These are phyloP conservation scores for Malassezia globosa DNA, from an alignment of 1,284 basidiomycete genomes.

Conservation along the genomic window DNA sequence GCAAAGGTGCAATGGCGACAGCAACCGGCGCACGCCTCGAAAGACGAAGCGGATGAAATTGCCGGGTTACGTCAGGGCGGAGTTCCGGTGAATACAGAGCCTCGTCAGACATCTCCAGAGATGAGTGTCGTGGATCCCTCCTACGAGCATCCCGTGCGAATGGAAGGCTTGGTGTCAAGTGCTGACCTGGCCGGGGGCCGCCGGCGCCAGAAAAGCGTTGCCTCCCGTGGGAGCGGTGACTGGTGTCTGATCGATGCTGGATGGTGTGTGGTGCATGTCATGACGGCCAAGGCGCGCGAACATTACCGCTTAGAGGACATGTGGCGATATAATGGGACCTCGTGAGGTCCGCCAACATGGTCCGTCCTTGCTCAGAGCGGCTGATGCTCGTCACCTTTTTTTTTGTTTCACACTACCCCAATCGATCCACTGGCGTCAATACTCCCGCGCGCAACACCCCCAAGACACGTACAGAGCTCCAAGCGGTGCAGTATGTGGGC, in stretches of 20 bases:
- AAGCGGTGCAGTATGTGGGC: conserved; percentile 80
- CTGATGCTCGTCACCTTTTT: too few species aligned
- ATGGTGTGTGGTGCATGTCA: conserved; percentile 47
- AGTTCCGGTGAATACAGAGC: conserved; percentile 4
- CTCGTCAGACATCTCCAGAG: neutral
- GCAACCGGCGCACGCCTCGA: neutral
- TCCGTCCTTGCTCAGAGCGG: too few species aligned
- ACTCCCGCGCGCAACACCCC: too few species aligned
- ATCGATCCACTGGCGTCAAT: conserved; percentile 3
- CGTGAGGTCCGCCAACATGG: neutral
- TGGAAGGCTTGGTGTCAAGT: conserved; percentile 35
- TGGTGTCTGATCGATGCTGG: conserved; percentile 45
- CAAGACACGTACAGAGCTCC: conserved; percentile 50
- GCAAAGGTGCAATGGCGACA: neutral
- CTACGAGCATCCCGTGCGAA: conserved; percentile 24
- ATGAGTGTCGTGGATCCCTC: neutral
- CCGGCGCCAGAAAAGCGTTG: conserved; percentile 19
- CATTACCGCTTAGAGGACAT: conserved; percentile 39
- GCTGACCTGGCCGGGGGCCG: conserved; percentile 20
- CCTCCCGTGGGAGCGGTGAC: conserved; percentile 37
- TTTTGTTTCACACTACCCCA: conserved; percentile 5
- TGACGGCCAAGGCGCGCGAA: conserved; percentile 34
- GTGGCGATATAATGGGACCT: conserved; percentile 23
- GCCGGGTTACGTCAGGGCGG: conserved; percentile 7
- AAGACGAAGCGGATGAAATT: conserved; percentile 10